Percentiles rank a stretch among this genome's conserved stretches.
These are phyloP conservation scores for Xylaria sp. DNA, from an alignment of 2,329 filamentous ascomycete genomes.

Conservation along the genomic window DNA sequence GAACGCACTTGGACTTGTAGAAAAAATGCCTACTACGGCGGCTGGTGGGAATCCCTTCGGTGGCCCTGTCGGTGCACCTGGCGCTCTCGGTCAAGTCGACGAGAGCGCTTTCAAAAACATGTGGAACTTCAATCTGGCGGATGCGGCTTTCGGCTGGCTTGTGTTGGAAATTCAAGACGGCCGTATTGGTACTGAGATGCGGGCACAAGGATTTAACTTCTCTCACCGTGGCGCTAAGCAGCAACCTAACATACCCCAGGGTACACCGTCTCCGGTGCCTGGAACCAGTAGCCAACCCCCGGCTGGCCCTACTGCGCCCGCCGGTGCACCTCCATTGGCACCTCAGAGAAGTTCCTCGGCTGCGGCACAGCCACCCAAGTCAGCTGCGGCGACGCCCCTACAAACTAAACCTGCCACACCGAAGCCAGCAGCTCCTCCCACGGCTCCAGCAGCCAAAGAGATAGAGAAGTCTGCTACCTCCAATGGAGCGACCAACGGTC, in stretches of 20 bases:
- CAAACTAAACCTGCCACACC: conserved; percentile 59
- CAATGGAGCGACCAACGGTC: conserved; percentile 64
- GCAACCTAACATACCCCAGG: conserved; percentile 56
- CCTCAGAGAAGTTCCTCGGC: conserved; percentile 51
- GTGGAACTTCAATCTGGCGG: conserved; percentile 99
- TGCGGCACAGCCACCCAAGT: conserved; percentile 54
- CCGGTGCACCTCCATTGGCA: conserved; percentile 47
- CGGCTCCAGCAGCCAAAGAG: conserved; percentile 60
- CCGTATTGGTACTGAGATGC: conserved; percentile 97
- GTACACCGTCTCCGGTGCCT: conserved; percentile 51
- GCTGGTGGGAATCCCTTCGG: conserved; percentile 98
- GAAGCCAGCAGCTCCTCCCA: conserved; percentile 54
- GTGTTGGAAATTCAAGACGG: conserved; percentile 95
- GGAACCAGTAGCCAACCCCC: conserved; percentile 47
- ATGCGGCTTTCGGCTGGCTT: conserved; percentile 96
- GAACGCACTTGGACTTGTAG: conserved; percentile 91
- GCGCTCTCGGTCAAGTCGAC: conserved; percentile 86
- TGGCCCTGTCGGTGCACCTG: conserved; percentile 77
- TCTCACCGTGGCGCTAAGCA: conserved; percentile 92
- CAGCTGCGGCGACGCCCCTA: conserved; percentile 56
- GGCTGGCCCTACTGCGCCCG: conserved; percentile 44
- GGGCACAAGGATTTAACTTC: conserved; percentile 99
- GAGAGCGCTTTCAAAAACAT: conserved; percentile 99
- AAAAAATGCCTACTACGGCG: conserved; percentile 96
- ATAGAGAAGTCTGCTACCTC: conserved; percentile 63